These are phyloP conservation scores for Sporothrix luriei DNA, from an alignment of 2,329 filamentous ascomycete species.

Conservation along the genomic window DNA sequence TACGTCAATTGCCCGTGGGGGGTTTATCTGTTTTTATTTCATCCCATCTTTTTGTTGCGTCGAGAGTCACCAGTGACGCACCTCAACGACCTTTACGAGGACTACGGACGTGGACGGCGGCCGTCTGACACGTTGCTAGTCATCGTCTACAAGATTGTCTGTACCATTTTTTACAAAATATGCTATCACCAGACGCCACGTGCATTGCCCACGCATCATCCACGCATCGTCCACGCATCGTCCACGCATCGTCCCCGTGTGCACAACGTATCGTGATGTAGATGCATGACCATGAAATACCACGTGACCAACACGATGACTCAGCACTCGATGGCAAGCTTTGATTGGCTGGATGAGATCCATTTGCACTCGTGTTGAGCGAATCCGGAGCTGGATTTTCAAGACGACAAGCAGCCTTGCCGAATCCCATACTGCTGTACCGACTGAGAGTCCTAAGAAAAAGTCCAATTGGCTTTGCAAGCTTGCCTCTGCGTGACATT, in stretches of 20 bases:
- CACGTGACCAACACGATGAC: conserved; percentile 7
- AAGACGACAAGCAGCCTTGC: conserved; percentile 16
- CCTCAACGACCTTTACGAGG: too few species aligned
- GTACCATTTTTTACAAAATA: too few species aligned
- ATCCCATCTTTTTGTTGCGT: background rate
- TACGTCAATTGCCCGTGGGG: background rate
- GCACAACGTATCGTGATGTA: background rate
- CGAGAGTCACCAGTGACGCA: background rate
- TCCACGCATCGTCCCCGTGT: too few species aligned
- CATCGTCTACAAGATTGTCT: too few species aligned
- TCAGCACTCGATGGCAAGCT: background rate
- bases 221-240: too few species aligned
- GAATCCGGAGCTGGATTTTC: conserved; percentile 25
- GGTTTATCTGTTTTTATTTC: background rate
- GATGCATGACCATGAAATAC: too few species aligned
- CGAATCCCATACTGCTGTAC: background rate
- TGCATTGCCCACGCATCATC: too few species aligned
- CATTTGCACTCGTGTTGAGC: conserved; percentile 1
- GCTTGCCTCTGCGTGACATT: background rate
- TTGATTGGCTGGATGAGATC: background rate
- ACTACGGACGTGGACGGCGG: background rate
- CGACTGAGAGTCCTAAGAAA: background rate
- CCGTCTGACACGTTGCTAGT: background rate
- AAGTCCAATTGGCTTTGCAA: background rate
- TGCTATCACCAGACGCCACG: too few species aligned